Conservation (phyloP, 2,329 filamentous ascomycete species). For the Penicillium sclerotiorum region DNA sequence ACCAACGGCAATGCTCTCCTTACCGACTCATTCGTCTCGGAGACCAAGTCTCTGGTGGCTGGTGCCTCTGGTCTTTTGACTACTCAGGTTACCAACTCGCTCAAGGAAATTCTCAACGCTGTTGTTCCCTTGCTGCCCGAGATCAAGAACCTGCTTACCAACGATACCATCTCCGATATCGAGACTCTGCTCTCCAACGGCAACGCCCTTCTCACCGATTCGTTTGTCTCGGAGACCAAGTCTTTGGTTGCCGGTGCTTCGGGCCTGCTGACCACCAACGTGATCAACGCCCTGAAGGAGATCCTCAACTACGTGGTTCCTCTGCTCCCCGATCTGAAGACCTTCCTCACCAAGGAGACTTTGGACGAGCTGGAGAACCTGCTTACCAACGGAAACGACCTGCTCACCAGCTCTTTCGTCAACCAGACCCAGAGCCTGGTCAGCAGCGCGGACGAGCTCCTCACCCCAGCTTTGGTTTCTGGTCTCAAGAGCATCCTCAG, state of each 20-base stretch:
- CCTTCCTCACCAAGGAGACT: constrained; percentile 10
- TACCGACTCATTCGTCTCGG: constrained; percentile 22
- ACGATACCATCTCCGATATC: constrained; percentile 15
- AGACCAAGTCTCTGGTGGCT: constrained; percentile 21
- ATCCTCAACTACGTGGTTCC: constrained; percentile 18
- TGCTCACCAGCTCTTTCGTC: constrained; percentile 19
- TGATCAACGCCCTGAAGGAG: constrained; percentile 23
- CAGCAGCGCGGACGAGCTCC: constrained; percentile 18
- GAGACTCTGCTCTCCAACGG: constrained; percentile 18
- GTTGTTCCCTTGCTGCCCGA: constrained; percentile 21
- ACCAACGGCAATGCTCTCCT: constrained; percentile 20
- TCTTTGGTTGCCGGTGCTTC: constrained; percentile 18
- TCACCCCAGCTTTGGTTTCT: constrained; percentile 19
- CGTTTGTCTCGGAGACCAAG: constrained; percentile 14
- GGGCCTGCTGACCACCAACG: constrained; percentile 13
- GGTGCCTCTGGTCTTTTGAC: constrained; percentile 25
- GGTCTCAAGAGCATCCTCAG: constrained; percentile 18
- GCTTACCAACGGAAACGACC: constrained; percentile 12
- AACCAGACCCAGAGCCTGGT: constrained; percentile 16
- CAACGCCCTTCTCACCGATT: constrained; percentile 11
- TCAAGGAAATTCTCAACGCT: constrained; percentile 21
- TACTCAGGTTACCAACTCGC: constrained; percentile 14
- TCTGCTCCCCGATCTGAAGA: constrained; percentile 23
- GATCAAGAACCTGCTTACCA: constrained; percentile 22
- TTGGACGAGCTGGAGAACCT: constrained; percentile 10